Evolutionary conservation across 1,139 yeast species (phyloP).

Genomic region (Blastobotrys illinoisensis): DNA sequence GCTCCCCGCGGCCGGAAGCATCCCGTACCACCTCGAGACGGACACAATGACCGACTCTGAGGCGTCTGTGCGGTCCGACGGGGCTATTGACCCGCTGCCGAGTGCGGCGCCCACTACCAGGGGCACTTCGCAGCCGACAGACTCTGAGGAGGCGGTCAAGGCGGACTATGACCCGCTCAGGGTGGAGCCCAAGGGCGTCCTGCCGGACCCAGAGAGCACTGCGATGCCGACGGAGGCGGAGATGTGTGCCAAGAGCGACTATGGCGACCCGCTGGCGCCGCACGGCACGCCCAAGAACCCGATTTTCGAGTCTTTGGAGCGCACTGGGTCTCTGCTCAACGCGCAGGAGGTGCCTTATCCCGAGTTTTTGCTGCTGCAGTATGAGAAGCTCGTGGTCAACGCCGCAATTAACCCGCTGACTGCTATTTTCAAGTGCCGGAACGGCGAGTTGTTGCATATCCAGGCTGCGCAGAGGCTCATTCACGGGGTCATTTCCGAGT

Average conservation of each 20-base stretch:
- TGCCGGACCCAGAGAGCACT: constrained; percentile 10
- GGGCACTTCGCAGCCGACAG: constrained; percentile 13
- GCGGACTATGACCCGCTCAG: constrained; percentile 11
- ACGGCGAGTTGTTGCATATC: constrained; percentile 54
- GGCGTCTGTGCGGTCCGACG: constrained; percentile 18
- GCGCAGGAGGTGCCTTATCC: constrained; percentile 45
- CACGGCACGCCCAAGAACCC: not conserved
- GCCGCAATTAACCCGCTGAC: constrained; percentile 73
- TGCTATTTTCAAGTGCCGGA: constrained; percentile 60
- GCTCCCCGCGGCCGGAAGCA: constrained; percentile 10
- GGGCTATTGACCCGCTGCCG: not conserved
- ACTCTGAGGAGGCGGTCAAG: constrained; percentile 17
- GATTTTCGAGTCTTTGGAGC: constrained; percentile 4
- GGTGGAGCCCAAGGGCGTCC: not conserved
- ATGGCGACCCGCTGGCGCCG: constrained; percentile 4
- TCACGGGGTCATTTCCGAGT: constrained; percentile 26
- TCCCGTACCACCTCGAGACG: constrained; percentile 4
- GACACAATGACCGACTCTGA: constrained; percentile 16
- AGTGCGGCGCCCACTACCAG: constrained; percentile 3
- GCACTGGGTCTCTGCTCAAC: constrained; percentile 30
- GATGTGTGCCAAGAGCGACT: constrained; percentile 18
- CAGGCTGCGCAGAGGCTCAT: constrained; percentile 15
- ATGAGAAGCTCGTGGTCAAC: constrained; percentile 70
- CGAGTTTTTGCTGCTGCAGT: constrained; percentile 58
- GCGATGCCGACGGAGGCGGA: constrained; percentile 15